Evolutionary conservation across 2,329 filamentous ascomycete species (phyloP), one percentile per base, ranked within the genome.

Genomic region (Calonectria ilicicola): DNA sequence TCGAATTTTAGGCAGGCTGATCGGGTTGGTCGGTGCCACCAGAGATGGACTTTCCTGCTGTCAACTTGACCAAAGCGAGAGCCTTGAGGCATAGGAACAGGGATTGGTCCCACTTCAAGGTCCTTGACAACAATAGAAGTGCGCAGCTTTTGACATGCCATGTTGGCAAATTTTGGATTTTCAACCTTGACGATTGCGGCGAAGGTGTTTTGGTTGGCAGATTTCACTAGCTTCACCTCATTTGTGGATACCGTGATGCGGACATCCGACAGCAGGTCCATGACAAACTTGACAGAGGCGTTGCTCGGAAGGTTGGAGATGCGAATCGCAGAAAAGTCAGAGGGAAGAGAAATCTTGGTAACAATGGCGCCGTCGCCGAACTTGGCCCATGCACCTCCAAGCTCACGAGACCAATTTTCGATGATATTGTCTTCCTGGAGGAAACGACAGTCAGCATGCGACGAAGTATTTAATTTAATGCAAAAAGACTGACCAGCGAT

Each of bases 281-380:
- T 42, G 2, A 85, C 78, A 2, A 72, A 76, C 1, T 38, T 51
- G 0, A 78, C 76, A 51, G 14, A 21, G 8, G 71, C 80, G 3
- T 62, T 49, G 2, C 1, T 32, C 0, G 82, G 82, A 0, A 85
- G 78, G 8, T 76, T 73, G 26, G 66, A 77, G 51, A 86, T 78
- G 7, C 80, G 82, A 35, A 84, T 77, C 0, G 82, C 80, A 1
- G 84, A 85, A 64, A 82, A 84, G 74, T 86, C 85, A 0, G 83
- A 82, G 2, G 79, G 73, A 8, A 85, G 75, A 5, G 75, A 76
- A 3, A 84, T 69, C 23, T 80, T 81, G 0, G 66, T 38, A 6
- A 84, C 72, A 0, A 63, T 63, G 1, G 81, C 83, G 5, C 84
- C 84, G 17, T 80, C 79, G 10, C 76, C 79, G 17, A 85, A 85